These are phyloP conservation scores for Astragalus membranaceus DNA, from an alignment of 306 rosid species.

Conservation along the genomic window DNA sequence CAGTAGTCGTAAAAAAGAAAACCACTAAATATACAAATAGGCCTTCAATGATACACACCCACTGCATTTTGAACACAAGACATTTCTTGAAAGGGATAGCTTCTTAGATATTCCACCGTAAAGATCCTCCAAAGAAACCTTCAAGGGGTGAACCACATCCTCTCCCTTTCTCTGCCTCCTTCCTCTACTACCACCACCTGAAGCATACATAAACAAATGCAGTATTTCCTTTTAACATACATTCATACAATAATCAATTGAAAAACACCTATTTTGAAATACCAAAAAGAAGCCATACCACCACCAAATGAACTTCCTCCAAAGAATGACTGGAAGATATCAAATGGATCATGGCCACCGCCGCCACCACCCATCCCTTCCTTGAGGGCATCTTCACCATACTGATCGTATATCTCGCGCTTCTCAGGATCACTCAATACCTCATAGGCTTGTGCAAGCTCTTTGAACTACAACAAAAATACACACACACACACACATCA, in stretches of 20 bases:
- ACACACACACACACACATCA: neutral
- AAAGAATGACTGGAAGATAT: constrained; percentile 67
- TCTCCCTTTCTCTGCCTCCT: constrained; percentile 79
- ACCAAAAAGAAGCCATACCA: neutral
- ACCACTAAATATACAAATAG: neutral
- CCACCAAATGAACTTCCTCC: constrained; percentile 43
- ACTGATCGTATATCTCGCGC: constrained; percentile 79
- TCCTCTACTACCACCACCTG: constrained; percentile 74
- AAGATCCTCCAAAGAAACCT: constrained; percentile 79
- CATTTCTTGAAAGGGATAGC: constrained; percentile 66
- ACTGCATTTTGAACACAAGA: constrained; percentile 66
- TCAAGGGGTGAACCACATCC: constrained; percentile 66
- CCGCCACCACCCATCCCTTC: constrained; percentile 72
- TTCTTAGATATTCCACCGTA: constrained; percentile 73
- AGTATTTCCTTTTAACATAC: neutral
- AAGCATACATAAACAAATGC: neutral
- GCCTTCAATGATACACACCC: constrained; percentile 42
- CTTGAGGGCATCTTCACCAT: constrained; percentile 89
- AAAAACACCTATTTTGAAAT: neutral
- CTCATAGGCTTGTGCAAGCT: constrained; percentile 83
- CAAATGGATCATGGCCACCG: constrained; percentile 77
- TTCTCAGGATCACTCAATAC: constrained; percentile 82
- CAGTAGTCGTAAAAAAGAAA: neutral
- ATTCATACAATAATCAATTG: neutral
- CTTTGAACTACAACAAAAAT: constrained; percentile 51